Evolutionary conservation across 208 protist genomes (phyloP).

Genomic region (Phytomonas sp.): DNA sequence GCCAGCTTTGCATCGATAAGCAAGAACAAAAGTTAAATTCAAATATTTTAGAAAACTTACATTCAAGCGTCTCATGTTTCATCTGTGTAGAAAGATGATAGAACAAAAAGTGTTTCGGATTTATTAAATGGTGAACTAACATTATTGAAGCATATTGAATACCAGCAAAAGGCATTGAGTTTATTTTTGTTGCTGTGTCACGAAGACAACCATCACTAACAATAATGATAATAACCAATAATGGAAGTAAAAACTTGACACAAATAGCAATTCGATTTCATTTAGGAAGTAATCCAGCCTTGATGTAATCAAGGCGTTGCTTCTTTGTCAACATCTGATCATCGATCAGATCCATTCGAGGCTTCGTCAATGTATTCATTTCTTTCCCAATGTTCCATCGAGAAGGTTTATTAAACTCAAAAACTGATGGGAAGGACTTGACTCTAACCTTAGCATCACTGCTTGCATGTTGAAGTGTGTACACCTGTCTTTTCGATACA

Average conservation of each 20-base stretch:
- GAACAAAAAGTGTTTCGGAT: not conserved
- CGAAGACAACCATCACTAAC: not conserved
- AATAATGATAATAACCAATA: not conserved
- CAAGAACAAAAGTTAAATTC: not conserved
- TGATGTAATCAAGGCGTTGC: conserved; percentile 83
- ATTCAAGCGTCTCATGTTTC: not conserved
- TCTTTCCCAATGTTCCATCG: conserved; percentile 88
- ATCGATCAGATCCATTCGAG: conserved; percentile 86
- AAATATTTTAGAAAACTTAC: conserved; percentile 2
- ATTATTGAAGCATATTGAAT: not conserved
- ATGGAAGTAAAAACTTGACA: conserved; percentile 2
- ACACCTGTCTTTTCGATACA: conserved; percentile 82
- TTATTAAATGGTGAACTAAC: not conserved
- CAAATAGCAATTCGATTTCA: conserved; percentile 18
- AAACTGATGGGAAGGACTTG: conserved; percentile 83
- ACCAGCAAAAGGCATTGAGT: not conserved
- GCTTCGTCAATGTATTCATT: conserved; percentile 76
- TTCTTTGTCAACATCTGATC: conserved; percentile 90
- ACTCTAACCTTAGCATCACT: conserved; percentile 77
- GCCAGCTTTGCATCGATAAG: not conserved
- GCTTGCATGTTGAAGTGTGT: conserved; percentile 84
- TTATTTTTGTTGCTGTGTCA: not conserved
- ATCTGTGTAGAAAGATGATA: not conserved
- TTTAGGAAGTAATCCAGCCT: conserved; percentile 80
- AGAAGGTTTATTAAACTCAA: conserved; percentile 79